Percentiles rank a stretch among this genome's conserved stretches.
Conservation (phyloP, 2,329 filamentous ascomycete genomes). For the Ophiognomonia clavigignenti-juglandacearum region DNA sequence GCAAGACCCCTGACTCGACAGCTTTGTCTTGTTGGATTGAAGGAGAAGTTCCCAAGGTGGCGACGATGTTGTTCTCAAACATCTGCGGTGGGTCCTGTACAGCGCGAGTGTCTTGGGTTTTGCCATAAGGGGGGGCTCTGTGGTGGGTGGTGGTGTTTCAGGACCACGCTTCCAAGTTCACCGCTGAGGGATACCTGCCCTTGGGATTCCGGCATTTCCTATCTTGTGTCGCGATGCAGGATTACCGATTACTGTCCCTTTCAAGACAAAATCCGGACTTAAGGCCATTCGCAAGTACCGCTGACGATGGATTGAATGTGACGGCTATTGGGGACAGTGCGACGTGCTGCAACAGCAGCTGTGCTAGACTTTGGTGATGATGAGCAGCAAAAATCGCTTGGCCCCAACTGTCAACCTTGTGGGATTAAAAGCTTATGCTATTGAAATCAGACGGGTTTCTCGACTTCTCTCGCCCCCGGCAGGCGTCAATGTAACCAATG, state of each 20-base stretch:
- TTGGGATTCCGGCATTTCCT: too few relatives aligned
- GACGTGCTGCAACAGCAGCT: too few relatives aligned
- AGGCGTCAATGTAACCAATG: background rate
- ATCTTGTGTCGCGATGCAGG: too few relatives aligned
- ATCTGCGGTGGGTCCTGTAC: conserved; percentile 21
- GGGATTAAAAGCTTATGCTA: background rate
- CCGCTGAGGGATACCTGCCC: background rate
- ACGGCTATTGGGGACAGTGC: too few relatives aligned
- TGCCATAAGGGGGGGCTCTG: conserved; percentile 20
- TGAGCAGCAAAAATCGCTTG: too few relatives aligned
- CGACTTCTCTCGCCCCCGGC: too few relatives aligned
- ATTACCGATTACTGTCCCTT: too few relatives aligned
- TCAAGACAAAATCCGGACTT: too few relatives aligned
- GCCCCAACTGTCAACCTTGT: background rate
- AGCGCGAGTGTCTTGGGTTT: too few relatives aligned
- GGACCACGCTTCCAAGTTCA: conserved; percentile 8
- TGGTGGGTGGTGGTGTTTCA: conserved; percentile 33
- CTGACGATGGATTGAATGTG: too few relatives aligned
- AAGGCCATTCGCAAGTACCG: too few relatives aligned
- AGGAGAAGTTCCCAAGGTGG: conserved; percentile 12
- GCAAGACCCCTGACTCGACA: conserved; percentile 6
- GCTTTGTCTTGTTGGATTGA: background rate
- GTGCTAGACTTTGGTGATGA: too few relatives aligned
- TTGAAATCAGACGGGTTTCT: background rate
- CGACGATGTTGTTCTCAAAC: conserved; percentile 22